Evolutionary conservation across 2,329 filamentous ascomycete species (phyloP).

Genomic region (Amphichorda felina): DNA sequence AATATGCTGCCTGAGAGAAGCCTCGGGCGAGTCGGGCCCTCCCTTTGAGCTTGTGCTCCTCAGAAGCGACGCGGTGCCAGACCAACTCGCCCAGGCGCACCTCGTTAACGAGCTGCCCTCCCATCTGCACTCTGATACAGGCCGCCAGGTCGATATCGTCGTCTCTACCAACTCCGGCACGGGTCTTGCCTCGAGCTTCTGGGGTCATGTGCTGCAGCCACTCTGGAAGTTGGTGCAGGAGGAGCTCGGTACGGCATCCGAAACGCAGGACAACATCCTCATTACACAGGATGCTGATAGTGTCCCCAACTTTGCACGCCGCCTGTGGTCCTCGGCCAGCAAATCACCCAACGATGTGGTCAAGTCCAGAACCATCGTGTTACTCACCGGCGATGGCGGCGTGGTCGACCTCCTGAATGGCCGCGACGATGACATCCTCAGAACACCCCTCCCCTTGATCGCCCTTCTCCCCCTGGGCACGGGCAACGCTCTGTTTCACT

Average conservation of each 20-base stretch:
- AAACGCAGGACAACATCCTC: constrained; percentile 25
- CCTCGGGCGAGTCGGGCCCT: constrained; percentile 9
- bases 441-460: constrained; percentile 26
- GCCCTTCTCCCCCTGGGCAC: constrained; percentile 50
- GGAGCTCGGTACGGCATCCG: constrained; percentile 5
- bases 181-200: constrained; percentile 43
- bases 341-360: constrained; percentile 9
- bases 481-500: constrained; percentile 53
- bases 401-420: constrained; percentile 42
- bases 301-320: constrained; percentile 48
- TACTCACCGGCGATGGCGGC: constrained; percentile 83
- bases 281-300: constrained; percentile 52
- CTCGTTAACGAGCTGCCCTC: constrained; percentile 24
- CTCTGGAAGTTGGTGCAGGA: constrained; percentile 33
- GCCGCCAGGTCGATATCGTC: constrained; percentile 41
- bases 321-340: constrained; percentile 17
- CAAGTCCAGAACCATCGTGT: constrained; percentile 45
- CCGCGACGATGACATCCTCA: constrained; percentile 12
- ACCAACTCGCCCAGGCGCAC: constrained; percentile 21
- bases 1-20: constrained; percentile 26
- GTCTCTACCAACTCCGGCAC: constrained; percentile 58
- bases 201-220: constrained; percentile 40
- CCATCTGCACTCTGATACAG: constrained; percentile 20
- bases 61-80: constrained; percentile 19
- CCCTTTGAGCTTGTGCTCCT: constrained; percentile 18